Conservation (phyloP, 345 rosid species). For the Ailanthus altissimus region DNA sequence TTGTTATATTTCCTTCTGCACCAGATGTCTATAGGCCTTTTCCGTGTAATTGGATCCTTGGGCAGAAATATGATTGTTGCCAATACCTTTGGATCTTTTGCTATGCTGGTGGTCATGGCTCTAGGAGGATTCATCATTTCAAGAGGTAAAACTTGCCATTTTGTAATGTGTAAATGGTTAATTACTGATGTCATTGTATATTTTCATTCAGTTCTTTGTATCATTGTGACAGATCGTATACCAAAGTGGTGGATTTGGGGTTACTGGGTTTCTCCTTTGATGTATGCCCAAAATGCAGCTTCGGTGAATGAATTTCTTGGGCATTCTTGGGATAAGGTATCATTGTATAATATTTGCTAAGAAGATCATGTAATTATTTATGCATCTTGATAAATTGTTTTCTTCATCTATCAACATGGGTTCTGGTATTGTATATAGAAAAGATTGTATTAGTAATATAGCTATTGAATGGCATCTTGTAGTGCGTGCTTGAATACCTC, state of each 20-base stretch:
- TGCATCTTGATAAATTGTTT: slow-evolving; percentile 5
- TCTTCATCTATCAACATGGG: neutral
- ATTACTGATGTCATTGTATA: slow-evolving; percentile 11
- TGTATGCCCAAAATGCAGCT: slow-evolving; percentile 97
- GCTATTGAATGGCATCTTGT: neutral
- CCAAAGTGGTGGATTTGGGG: slow-evolving; percentile 99
- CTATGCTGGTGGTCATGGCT: slow-evolving; percentile 96
- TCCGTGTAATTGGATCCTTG: slow-evolving; percentile 96
- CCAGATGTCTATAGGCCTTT: slow-evolving; percentile 89
- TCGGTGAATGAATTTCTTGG: slow-evolving; percentile 96
- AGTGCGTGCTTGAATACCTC: neutral
- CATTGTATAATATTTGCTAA: neutral
- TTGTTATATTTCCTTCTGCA: slow-evolving; percentile 86
- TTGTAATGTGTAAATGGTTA: slow-evolving; percentile 12
- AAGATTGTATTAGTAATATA: neutral
- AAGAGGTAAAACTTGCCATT: slow-evolving; percentile 53
- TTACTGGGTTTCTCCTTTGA: slow-evolving; percentile 94
- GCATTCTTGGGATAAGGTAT: slow-evolving; percentile 87
- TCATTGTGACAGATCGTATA: slow-evolving; percentile 62
- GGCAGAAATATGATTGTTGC: slow-evolving; percentile 97
- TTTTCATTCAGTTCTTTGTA: slow-evolving; percentile 23
- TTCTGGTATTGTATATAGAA: neutral
- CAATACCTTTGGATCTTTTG: slow-evolving; percentile 96
- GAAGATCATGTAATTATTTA: slow-evolving; percentile 10
- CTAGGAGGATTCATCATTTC: slow-evolving; percentile 96